Evolutionary conservation across 2,329 filamentous ascomycete genomes (phyloP), one percentile per base, ranked within the genome.

Genomic region (Fusarium domesticum): DNA sequence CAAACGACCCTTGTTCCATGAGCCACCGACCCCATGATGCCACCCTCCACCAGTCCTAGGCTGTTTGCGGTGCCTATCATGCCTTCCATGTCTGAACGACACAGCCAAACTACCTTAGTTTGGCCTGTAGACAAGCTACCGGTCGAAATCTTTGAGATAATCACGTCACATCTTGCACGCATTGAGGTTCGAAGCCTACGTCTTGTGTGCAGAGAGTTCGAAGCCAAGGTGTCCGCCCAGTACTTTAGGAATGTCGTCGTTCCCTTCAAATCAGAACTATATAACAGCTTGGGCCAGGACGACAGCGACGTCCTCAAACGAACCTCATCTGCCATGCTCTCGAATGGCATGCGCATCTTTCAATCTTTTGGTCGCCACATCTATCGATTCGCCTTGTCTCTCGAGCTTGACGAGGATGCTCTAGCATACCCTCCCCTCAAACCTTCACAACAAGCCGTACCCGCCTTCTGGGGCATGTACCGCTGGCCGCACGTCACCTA

Each of bases 211-310:
- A 71, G 67, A 30, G 79, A 83, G 43, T 79, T 70, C 18, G 80
- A 85, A 47, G 52, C 61, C 11, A 78, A 77, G 47, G 71, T 83
- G 2, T 81, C 81, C 0, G 69, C 72, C 31, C 68, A 73, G 32
- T 73, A 84, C 35, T 87, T 85, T 60, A 70, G 73, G 44, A 80
- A 79, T 35, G 77, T 84, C 7, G 81, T 86, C 6, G 78, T 84
- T 2, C 80, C 81, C 2, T 87, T 87, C 66, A 78, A 76, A 33
- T 75, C 79, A 2, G 77, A 84, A 52, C 76, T 87, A 18, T 84
- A 80, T 59, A 75, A 74, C 35, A 57, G 40, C 56, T 38, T 63
- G 15, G 47, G 36, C 19, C 48, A 45, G 32, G 57, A 59, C 30
- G 50, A 57, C 15, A 47, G 55, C 25, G 55, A 51, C 37, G 44